Conservation (phyloP, 2,329 filamentous ascomycete species). For the Fusarium tanahbumbuense region DNA sequence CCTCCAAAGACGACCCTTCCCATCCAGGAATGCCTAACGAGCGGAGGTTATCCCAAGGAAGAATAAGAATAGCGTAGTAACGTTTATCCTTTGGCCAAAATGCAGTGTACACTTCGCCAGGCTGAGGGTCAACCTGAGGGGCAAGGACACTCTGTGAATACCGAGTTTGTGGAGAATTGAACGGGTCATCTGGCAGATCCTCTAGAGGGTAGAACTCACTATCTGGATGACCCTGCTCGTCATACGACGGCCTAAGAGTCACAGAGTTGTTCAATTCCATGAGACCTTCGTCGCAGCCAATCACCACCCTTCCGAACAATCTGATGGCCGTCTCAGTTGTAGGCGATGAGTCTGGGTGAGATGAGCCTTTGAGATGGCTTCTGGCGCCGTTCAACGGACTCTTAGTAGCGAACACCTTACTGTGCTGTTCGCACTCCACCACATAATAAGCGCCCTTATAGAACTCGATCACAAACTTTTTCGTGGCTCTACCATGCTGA, state of each 20-base stretch:
- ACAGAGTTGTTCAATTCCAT: background rate
- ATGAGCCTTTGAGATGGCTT: background rate
- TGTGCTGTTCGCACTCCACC: slow-evolving; percentile 4
- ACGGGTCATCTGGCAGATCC: background rate
- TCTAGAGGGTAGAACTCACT: background rate
- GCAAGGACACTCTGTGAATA: background rate
- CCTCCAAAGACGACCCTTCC: background rate
- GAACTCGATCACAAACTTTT: background rate
- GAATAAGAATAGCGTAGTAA: background rate
- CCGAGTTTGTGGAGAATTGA: background rate
- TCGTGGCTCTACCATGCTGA: slow-evolving; percentile 8
- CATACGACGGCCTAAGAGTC: background rate
- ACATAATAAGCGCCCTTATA: slow-evolving; percentile 14
- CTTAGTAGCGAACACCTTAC: background rate
- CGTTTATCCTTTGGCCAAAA: background rate
- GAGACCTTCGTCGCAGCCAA: background rate
- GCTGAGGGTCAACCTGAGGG: background rate
- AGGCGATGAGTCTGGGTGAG: background rate
- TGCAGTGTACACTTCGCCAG: slow-evolving; percentile 6
- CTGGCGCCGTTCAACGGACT: background rate
- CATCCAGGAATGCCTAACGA: background rate
- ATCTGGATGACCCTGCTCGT: background rate
- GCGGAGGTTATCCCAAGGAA: background rate
- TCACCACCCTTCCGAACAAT: slow-evolving; percentile 12
- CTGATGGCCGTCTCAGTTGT: background rate